Evolutionary conservation across 208 protist species (phyloP).

Genomic region (Endotrypanum monterogeii): DNA sequence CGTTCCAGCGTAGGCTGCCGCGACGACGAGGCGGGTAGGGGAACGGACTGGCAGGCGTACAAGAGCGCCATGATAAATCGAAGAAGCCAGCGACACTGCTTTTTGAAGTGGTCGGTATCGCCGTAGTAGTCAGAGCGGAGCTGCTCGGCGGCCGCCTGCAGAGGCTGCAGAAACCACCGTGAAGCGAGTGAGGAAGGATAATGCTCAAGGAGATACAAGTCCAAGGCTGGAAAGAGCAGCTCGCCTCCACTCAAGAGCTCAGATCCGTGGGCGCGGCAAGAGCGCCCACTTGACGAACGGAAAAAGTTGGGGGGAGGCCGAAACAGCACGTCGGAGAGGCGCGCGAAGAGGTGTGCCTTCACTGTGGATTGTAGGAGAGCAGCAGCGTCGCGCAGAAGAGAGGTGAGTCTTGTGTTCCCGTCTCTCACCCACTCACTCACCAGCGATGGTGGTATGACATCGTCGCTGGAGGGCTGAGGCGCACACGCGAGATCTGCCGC

Average conservation of each 20-base stretch:
- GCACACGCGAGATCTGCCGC: conserved; percentile 1
- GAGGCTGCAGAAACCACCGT: conserved; percentile 24
- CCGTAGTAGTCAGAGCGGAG: conserved; percentile 27
- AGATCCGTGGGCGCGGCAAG: background rate
- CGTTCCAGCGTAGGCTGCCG: conserved; percentile 35
- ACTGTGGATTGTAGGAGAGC: conserved; percentile 8
- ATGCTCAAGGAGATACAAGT: conserved; percentile 9
- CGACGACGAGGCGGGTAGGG: conserved; percentile 10
- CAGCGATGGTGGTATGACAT: too few relatives aligned
- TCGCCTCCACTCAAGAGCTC: conserved; percentile 24
- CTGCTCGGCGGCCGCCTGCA: conserved; percentile 16
- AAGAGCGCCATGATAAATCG: conserved; percentile 16
- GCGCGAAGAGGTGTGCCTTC: conserved; percentile 3
- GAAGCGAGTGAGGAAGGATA: conserved; percentile 22
- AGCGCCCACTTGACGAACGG: background rate
- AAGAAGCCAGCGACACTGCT: conserved; percentile 33
- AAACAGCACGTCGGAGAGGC: conserved; percentile 14
- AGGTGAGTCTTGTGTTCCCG: background rate
- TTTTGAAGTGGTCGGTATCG: conserved; percentile 1
- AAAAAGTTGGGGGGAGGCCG: background rate
- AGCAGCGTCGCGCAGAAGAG: conserved; percentile 6
- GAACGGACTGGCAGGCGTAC: conserved; percentile 13
- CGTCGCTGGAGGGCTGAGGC: background rate
- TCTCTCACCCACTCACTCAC: conserved; percentile 22
- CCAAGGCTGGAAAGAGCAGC: conserved; percentile 11